phyloP scores from a whole-genome alignment of 2,329 filamentous ascomycete genomes.

The Botryosphaeria dothidea region DNA sequence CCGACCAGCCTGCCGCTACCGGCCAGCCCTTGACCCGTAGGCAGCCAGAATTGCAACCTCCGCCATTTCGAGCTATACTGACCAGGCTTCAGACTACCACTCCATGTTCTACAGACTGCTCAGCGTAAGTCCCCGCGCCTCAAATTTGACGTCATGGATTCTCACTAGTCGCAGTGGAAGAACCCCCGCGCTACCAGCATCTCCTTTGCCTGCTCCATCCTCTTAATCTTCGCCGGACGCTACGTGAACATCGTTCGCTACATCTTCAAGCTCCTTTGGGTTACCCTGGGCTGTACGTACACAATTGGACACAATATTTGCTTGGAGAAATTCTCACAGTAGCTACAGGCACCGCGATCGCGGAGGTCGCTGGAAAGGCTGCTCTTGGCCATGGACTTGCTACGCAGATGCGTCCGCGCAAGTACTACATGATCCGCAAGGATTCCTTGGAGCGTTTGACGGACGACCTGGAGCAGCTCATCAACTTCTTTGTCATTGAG shows the following conservation, averaged over 20 bases:
- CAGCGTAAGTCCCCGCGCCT: slow-evolving; percentile 49
- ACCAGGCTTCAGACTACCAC: slow-evolving; percentile 59
- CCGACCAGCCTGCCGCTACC: slow-evolving; percentile 57
- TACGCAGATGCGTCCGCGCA: slow-evolving; percentile 61
- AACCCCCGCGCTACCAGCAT: slow-evolving; percentile 65
- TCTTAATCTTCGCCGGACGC: slow-evolving; percentile 63
- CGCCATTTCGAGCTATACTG: background rate
- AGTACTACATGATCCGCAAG: slow-evolving; percentile 67
- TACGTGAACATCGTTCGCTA: slow-evolving; percentile 65
- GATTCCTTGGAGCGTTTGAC: slow-evolving; percentile 62
- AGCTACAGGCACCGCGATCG: slow-evolving; percentile 53
- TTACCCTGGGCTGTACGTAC: slow-evolving; percentile 58
- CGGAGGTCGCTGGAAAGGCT: slow-evolving; percentile 58
- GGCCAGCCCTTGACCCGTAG: slow-evolving; percentile 64
- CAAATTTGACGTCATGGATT: background rate
- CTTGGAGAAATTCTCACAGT: slow-evolving; percentile 26
- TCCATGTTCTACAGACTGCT: slow-evolving; percentile 66
- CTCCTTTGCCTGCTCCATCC: slow-evolving; percentile 57
- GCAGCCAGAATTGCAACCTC: slow-evolving; percentile 26
- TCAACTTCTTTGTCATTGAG: slow-evolving; percentile 70
- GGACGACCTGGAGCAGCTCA: slow-evolving; percentile 64
- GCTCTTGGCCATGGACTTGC: slow-evolving; percentile 60
- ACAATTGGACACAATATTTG: background rate
- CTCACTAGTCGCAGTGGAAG: slow-evolving; percentile 55
- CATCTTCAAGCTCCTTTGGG: slow-evolving; percentile 60